Evolutionary conservation across 2,329 filamentous ascomycete genomes (phyloP), one percentile per base, ranked within the genome.

Genomic region (Penicillium sp.): DNA sequence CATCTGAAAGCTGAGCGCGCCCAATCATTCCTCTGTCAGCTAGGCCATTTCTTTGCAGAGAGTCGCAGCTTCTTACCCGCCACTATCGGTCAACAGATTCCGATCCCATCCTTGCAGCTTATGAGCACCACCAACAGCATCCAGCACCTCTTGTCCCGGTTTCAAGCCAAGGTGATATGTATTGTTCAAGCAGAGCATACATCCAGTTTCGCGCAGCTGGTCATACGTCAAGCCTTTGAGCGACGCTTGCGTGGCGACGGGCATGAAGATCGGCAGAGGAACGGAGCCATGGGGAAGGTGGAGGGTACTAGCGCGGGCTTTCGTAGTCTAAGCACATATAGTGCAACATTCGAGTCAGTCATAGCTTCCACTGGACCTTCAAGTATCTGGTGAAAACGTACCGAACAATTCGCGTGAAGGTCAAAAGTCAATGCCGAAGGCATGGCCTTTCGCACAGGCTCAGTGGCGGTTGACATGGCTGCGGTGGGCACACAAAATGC

Each of bases 151-250:
- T 75, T 98, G 93, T 0, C 95, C 96, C 0, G 95, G 95, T 78
- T 96, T 98, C 57, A 99, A 81, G 10, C 95, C 95, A 61, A 99
- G 81, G 75, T 99, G 95, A 73, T 99, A 99, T 12, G 95, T 99
- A 78, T 99, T 99, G 80, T 99, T 99, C 65, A 99, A 81, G 75
- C 95, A 99, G 43, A 99, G 80, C 59, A 90, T 87, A 72, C 96
- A 99, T 45, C 91, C 88, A 0, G 93, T 96, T 55, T 91, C 88
- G 69, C 95, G 93, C 2, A 99, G 83, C 73, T 99, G 95, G 66
- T 94, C 89, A 1, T 94, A 92, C 0, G 95, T 98, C 57, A 99
- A 79, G 45, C 95, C 95, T 75, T 99, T 99, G 41, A 99, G 83
- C 0, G 94, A 96, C 0, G 91, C 95, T 78, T 99, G 95, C 0